Conservation (phyloP, 768 basidiomycete species). For the Pisolithus albus region DNA sequence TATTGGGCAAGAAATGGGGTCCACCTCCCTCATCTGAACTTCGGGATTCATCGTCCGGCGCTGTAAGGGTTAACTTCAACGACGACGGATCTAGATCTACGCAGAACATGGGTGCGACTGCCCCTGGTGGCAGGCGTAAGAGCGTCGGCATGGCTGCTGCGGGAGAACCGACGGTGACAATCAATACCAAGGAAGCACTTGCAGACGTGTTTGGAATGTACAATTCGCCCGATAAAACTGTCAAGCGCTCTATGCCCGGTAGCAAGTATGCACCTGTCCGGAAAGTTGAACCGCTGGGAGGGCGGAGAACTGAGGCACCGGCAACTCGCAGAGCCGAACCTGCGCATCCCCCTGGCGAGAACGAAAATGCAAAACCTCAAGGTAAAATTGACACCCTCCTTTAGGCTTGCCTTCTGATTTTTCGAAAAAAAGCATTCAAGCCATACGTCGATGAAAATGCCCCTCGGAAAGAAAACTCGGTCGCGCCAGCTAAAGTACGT, state of each 20-base stretch:
- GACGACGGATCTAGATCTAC: slow-evolving; percentile 47
- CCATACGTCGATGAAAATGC: slow-evolving; percentile 65
- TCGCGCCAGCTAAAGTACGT: slow-evolving; percentile 18
- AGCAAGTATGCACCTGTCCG: slow-evolving; percentile 69
- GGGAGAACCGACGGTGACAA: slow-evolving; percentile 82
- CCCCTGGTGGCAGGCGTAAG: slow-evolving; percentile 33
- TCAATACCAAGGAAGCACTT: slow-evolving; percentile 94
- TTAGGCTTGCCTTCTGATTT: slow-evolving; percentile 15
- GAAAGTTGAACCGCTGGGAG: slow-evolving; percentile 53
- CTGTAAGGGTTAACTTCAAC: slow-evolving; percentile 49
- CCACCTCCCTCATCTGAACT: slow-evolving; percentile 45
- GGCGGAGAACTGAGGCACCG: slow-evolving; percentile 20
- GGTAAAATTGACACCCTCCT: slow-evolving; percentile 18
- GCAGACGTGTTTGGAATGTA: slow-evolving; percentile 96
- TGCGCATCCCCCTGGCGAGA: slow-evolving; percentile 25
- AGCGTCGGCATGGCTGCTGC: slow-evolving; percentile 35
- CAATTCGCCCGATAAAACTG: slow-evolving; percentile 80
- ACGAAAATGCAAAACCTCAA: slow-evolving; percentile 30
- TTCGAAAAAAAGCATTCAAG: slow-evolving; percentile 36
- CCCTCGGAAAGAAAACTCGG: slow-evolving; percentile 37
- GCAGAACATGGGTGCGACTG: slow-evolving; percentile 31
- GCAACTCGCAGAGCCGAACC: slow-evolving; percentile 27
- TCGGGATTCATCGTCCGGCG: slow-evolving; percentile 29
- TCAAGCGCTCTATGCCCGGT: slow-evolving; percentile 47
- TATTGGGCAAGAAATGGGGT: slow-evolving; percentile 82